phyloP scores from a whole-genome alignment of 176 grass and related monocot genomes.

The Ampelocalamus luodianensis region DNA sequence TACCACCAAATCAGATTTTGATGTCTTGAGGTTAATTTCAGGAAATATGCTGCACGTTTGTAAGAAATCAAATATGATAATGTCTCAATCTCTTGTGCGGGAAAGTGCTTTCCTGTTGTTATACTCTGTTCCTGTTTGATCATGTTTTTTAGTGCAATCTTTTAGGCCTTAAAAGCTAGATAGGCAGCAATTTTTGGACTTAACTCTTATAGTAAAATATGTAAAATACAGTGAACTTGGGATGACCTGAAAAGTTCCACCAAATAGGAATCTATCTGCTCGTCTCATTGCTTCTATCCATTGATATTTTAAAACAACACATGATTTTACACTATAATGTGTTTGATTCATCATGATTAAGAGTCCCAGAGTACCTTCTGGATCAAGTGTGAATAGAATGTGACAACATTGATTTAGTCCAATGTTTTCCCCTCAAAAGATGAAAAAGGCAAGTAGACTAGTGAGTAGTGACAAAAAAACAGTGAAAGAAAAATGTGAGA shows the following conservation, averaged over 20 bases:
- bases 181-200: background rate
- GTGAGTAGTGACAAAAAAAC: background rate
- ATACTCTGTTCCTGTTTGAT: slow-evolving; percentile 11
- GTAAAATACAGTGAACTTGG: slow-evolving; percentile 1
- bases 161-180: slow-evolving; percentile 19
- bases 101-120: slow-evolving; percentile 16
- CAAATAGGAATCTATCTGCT: background rate
- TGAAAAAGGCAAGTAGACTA: too few species aligned
- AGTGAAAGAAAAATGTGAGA: background rate
- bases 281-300: background rate
- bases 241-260: background rate
- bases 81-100: background rate
- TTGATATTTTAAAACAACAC: background rate
- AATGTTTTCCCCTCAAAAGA: too few species aligned
- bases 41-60: background rate
- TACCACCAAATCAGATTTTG: slow-evolving; percentile 4
- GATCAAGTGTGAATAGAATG: slow-evolving; percentile 5
- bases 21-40: slow-evolving; percentile 16
- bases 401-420: background rate
- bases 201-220: too few species aligned
- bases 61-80: slow-evolving; percentile 24
- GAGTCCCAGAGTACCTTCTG: background rate
- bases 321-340: background rate
- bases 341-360: slow-evolving; percentile 4
- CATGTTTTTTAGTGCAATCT: background rate